These are phyloP conservation scores for Voacanga thouarsii DNA, from an alignment of 257 asterid species.

Conservation along the genomic window DNA sequence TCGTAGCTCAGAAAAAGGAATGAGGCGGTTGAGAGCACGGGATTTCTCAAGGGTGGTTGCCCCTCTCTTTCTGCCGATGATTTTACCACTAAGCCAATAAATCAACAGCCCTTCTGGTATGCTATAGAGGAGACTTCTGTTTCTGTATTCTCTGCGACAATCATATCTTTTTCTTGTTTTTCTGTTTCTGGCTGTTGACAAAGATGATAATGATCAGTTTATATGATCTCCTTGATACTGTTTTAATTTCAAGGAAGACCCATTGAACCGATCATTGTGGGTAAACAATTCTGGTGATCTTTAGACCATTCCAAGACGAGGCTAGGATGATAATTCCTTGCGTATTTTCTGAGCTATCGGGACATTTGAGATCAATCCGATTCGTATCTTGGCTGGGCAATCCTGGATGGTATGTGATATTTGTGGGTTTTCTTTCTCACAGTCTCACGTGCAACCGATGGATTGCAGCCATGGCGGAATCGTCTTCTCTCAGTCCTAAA, in stretches of 20 bases:
- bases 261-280: too few relatives aligned
- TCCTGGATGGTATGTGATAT: neutral
- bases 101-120: neutral
- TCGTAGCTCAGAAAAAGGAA: neutral
- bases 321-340: neutral
- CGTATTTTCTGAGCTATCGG: neutral
- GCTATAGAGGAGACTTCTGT: neutral
- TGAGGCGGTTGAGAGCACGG: neutral
- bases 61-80: neutral
- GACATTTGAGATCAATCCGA: neutral
- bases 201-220: too few relatives aligned
- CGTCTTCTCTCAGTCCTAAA: neutral
- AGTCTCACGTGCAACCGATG: neutral
- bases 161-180: too few relatives aligned
- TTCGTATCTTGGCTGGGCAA: neutral
- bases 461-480: neutral
- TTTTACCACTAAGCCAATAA: neutral
- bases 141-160: neutral
- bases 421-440: neutral
- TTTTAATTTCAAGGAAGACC: too few relatives aligned
- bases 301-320: neutral
- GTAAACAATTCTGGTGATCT: too few relatives aligned
- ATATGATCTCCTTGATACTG: too few relatives aligned
- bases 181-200: too few relatives aligned
- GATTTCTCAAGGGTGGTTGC: slow-evolving; percentile 1